A percentile compares a stretch with the other conserved stretches of the same genome.
Conservation (phyloP, 2,329 filamentous ascomycete species). For the Biscogniauxia mediterranea region DNA sequence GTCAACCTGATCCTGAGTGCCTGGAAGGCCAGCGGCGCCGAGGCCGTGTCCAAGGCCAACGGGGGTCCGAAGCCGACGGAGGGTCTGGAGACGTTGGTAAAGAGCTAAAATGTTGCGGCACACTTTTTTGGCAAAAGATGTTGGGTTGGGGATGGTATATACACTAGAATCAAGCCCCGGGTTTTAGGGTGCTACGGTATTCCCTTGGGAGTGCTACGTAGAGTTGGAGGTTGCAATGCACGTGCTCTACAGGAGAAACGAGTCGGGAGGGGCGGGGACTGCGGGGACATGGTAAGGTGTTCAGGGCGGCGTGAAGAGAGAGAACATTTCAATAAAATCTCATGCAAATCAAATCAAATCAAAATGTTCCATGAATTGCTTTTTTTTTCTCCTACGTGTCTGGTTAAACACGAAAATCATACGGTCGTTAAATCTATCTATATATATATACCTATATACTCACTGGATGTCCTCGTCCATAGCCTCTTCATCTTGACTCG, state of each 20-base stretch:
- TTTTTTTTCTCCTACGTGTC: not conserved
- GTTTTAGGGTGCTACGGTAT: not conserved
- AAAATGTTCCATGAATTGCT: not conserved
- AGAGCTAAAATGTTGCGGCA: not conserved
- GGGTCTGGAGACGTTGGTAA: conserved; percentile 48
- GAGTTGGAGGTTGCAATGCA: not conserved
- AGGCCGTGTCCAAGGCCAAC: conserved; percentile 51
- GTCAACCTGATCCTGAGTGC: conserved; percentile 84
- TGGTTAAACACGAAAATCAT: not conserved
- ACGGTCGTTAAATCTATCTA: not conserved
- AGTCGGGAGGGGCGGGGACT: not conserved
- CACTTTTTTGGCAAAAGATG: not conserved
- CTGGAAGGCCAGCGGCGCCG: conserved; percentile 87
- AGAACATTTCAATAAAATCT: not conserved
- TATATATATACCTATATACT: conserved; percentile 3
- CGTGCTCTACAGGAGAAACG: not conserved
- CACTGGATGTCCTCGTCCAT: conserved; percentile 42
- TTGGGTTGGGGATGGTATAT: not conserved
- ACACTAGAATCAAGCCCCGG: not conserved
- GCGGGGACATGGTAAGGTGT: not conserved
- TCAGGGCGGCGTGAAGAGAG: not conserved
- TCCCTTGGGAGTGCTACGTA: not conserved
- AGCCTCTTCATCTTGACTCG: conserved; percentile 28
- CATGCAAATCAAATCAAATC: conserved; percentile 2
- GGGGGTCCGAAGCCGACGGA: conserved; percentile 59